Base-by-base conservation (phyloP, 805 yeast species). In the Torulaspora indica region DNA sequence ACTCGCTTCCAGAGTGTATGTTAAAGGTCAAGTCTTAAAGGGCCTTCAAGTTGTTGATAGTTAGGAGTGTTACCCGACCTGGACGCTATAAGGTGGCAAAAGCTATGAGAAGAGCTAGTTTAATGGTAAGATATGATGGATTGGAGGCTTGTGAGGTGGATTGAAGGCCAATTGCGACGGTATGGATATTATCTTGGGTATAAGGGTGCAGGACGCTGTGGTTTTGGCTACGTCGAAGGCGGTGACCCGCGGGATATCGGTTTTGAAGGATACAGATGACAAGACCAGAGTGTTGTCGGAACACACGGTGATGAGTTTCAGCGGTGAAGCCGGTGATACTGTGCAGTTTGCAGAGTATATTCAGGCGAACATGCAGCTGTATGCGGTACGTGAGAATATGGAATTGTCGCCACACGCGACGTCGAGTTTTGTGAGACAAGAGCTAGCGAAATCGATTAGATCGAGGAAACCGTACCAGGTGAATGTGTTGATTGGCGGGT, bases 241-340 rank as follows among this genome's bases (percentile, higher is more conserved):
- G 4, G 86, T 83, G 46, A 86, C 95, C 8, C 78, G 98, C 55
- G 96, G 96, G 45, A 84, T 89, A 43, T 82, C 95, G 10, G 77
- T 88, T 40, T 69, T 88, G 54, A 86, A 86, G 60, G 80, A 78
- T 41, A 73, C 76, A 38, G 96, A 88, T 66, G 89, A 83, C 67
- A 88, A 88, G 69, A 86, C 95, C 8, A 71, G 90, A 53, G 68
- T 66, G 24, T 73, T 91, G 56, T 86, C 86, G 55, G 75, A 80
- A 30, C 91, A 84, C 62, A 77, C 85, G 42, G 70, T 90, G 55
- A 75, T 93, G 71, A 96, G 97, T 34, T 90, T 71, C 70, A 83
- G 95, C 1, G 98, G 98, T 45, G 98, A 93, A 64, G 77, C 96
- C 3, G 98, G 98, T 49, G 98, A 93, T 63, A 86, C 97, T 45